phyloP scores from a whole-genome alignment of 257 asterid genomes.

The Solanum virginianum region DNA sequence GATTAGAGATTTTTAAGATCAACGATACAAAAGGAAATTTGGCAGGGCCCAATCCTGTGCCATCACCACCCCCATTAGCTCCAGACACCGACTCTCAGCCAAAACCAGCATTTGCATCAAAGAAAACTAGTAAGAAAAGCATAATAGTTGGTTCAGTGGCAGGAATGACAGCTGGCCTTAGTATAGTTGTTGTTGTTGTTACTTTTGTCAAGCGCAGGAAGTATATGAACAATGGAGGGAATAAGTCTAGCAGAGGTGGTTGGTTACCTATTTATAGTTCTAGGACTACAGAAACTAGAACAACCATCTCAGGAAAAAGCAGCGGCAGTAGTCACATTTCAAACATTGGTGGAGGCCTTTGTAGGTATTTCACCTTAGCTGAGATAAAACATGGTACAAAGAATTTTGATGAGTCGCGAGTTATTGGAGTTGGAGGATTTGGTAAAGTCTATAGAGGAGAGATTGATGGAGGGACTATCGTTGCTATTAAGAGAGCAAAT shows the following conservation, averaged over 20 bases:
- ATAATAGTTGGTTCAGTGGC: constrained; percentile 16
- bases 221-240: neutral
- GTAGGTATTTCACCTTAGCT: constrained; percentile 46
- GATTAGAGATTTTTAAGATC: constrained; percentile 67
- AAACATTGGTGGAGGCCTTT: constrained; percentile 29
- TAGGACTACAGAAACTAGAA: constrained; percentile 14
- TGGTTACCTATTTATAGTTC: constrained; percentile 45
- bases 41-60: constrained; percentile 55
- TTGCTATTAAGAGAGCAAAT: constrained; percentile 55
- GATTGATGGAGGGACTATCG: constrained; percentile 34
- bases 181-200: constrained; percentile 14
- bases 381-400: constrained; percentile 48
- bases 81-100: neutral
- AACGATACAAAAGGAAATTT: constrained; percentile 36
- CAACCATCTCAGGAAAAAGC: constrained; percentile 13
- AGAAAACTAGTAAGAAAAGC: constrained; percentile 8
- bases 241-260: neutral
- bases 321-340: constrained; percentile 28
- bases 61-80: neutral
- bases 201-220: constrained; percentile 2
- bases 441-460: constrained; percentile 66
- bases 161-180: constrained; percentile 16
- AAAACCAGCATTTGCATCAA: neutral
- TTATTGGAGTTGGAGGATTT: constrained; percentile 78
- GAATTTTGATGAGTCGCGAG: constrained; percentile 40